Evolutionary conservation across 306 rosid species (phyloP), one percentile per base, ranked within the genome.

Genomic region (Casuarina cunninghamiana): DNA sequence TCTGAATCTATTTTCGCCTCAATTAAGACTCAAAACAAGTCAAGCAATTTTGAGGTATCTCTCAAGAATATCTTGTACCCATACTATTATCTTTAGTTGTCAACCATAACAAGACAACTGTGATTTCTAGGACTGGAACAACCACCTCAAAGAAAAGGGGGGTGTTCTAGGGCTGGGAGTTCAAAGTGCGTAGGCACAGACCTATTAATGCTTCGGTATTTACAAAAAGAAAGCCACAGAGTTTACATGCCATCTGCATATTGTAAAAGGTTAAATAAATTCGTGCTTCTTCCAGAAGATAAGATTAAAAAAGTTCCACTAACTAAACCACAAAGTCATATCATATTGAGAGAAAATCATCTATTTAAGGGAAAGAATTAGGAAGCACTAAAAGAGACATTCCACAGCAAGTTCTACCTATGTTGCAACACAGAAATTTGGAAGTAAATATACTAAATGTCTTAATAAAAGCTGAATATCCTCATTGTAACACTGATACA

Each of bases 301-400:
- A 73, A 41, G n/a, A 38, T 60, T 19, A 21, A 6, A 51, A 43
- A 61, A 35, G 66, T 69, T 71, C 83, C 75, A 75, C 66, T 62
- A 66, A 71, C 65, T 48, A 77, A 26, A 53, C 46, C 6, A 11
- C 15, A 11, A 2, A 10, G 19, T 62, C 11, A 62, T 35, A 62
- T 37, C 44, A 7, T 62, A 37, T 16, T 37, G 69, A 37, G 9
- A 35, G 5, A 37, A 13, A 62, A 12, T 38, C 17, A 0, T 35
- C 5, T 12, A 55, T 7, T 53, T 7, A 19, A 37, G 43, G 21
- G 45, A 37, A 44, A 62, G 15, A 62, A 62, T 62, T 62, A 10
- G 41, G 4, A n/a, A 62, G 2, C 44, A 43, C 35, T 2, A 62
- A 62, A 38, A 0, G 37, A 12, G 32, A 38, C 7, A 37, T 37